Evolutionary conservation across 495 filamentous ascomycete genomes (phyloP).

Genomic region (Xylaria castorea): DNA sequence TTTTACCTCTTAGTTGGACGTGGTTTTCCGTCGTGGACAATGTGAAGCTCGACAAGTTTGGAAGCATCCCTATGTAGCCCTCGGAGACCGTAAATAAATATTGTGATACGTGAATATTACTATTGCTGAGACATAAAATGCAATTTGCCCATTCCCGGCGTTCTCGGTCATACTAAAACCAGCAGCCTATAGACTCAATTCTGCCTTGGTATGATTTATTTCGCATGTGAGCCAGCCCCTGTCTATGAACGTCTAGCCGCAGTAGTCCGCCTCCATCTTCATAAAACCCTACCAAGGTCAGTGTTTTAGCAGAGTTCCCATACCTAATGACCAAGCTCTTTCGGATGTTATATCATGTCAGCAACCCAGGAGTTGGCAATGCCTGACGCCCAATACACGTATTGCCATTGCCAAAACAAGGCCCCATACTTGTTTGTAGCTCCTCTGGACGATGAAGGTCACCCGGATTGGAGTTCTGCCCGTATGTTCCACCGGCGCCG

Average conservation of each 20-base stretch:
- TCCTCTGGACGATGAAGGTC: not conserved
- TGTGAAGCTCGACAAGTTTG: not conserved
- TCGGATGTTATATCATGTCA: not conserved
- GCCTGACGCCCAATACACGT: not conserved
- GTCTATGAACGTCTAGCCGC: not conserved
- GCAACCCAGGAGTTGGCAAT: not conserved
- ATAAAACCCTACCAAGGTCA: not conserved
- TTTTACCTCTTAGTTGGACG: not conserved
- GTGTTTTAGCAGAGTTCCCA: not conserved
- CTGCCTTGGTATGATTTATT: not conserved
- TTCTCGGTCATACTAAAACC: not conserved
- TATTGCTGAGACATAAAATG: not conserved
- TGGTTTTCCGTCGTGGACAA: not conserved
- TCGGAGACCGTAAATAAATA: not conserved
- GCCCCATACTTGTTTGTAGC: conserved; percentile 8
- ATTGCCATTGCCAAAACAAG: not conserved
- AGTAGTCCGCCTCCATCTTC: not conserved
- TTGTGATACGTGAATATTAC: not conserved
- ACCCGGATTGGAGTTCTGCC: conserved; percentile 2
- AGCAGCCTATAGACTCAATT: not conserved
- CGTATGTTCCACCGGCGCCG: not conserved
- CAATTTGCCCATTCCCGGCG: not conserved
- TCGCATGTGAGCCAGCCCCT: not conserved
- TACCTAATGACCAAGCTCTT: not conserved
- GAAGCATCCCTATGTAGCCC: not conserved